A percentile compares a stretch with the other conserved stretches of the same genome.
phyloP scores from a whole-genome alignment of 768 basidiomycete species.

The Lactarius hengduanensis region DNA sequence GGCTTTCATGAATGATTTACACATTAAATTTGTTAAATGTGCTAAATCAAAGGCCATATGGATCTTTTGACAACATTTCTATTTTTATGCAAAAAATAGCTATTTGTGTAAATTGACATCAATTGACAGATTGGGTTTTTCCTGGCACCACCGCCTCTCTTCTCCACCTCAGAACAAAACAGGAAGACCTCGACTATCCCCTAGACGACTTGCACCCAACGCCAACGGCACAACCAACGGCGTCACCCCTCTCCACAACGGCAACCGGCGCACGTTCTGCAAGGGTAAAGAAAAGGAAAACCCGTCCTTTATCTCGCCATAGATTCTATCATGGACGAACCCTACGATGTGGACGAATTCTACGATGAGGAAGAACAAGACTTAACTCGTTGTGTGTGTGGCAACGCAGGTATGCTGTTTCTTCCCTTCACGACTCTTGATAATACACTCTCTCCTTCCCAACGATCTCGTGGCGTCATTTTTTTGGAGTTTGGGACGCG shows the following conservation, averaged over 20 bases:
- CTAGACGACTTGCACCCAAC: slow-evolving; percentile 47
- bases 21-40: too few relatives aligned
- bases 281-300: slow-evolving; percentile 64
- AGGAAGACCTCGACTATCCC: slow-evolving; percentile 68
- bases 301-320: slow-evolving; percentile 31
- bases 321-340: slow-evolving; percentile 32
- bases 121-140: too few relatives aligned
- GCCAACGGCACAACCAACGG: slow-evolving; percentile 35
- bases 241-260: slow-evolving; percentile 28
- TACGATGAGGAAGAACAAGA: slow-evolving; percentile 53
- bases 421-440: slow-evolving; percentile 19
- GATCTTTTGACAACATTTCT: too few relatives aligned
- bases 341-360: too few relatives aligned
- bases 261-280: slow-evolving; percentile 52
- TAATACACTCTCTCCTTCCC: not conserved
- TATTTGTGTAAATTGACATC: too few relatives aligned
- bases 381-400: slow-evolving; percentile 83
- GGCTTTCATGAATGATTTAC: too few relatives aligned
- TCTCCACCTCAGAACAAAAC: slow-evolving; percentile 55
- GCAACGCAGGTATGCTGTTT: slow-evolving; percentile 62
- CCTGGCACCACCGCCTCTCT: slow-evolving; percentile 33
- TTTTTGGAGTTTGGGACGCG: slow-evolving; percentile 16
- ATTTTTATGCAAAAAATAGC: too few relatives aligned
- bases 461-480: not conserved
- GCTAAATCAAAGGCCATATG: too few relatives aligned